Base-by-base conservation (phyloP, 2,329 filamentous ascomycete genomes). In the Aspergillus flavus region DNA sequence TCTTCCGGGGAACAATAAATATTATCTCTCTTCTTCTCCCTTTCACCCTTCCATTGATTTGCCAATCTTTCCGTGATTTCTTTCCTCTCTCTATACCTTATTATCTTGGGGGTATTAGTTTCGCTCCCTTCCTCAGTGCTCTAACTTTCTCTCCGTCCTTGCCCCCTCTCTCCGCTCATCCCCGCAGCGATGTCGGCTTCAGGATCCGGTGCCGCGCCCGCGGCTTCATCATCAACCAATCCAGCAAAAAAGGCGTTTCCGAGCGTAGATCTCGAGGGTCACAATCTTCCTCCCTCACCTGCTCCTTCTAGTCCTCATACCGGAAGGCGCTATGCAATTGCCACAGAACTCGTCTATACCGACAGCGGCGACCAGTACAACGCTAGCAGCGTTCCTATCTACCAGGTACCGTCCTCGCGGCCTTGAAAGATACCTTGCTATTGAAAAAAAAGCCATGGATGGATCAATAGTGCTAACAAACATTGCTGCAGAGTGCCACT, bases 301-400 rank as follows among this genome's bases (percentile, higher is more conserved):
- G 93, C 95, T 28, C 93, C 94, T 2, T 98, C 94, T 19, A 97
- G 91, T 75, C 95, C 95, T 28, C 87, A 90, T 75, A 91, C 89
- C 75, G 93, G 93, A 67, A 88, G 91, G 69, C 92, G 93, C 70
- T 99, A 98, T 80, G 93, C 94, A 53, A 87, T 99, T 65, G 94
- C 94, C 62, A 99, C 95, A 5, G 95, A 99, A 81, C 84, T 99
- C 66, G 95, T 99, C 64, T 98, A 94, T 79, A 98, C 94, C 58
- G 95, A 99, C 72, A 89, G 91, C 77, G 95, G 90, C 80, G 95
- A 99, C 79, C 95, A 99, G 82, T 97, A 98, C 84, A 96, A 96
- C 75, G 88, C 95, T 62, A 97, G 93, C 71, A 98, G 94, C 79
- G 90, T 96, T 72, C 95, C 95, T 59, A 98, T 99, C 75, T 99